phyloP scores from a whole-genome alignment of 2,329 filamentous ascomycete species.

The Knufia petricola region DNA sequence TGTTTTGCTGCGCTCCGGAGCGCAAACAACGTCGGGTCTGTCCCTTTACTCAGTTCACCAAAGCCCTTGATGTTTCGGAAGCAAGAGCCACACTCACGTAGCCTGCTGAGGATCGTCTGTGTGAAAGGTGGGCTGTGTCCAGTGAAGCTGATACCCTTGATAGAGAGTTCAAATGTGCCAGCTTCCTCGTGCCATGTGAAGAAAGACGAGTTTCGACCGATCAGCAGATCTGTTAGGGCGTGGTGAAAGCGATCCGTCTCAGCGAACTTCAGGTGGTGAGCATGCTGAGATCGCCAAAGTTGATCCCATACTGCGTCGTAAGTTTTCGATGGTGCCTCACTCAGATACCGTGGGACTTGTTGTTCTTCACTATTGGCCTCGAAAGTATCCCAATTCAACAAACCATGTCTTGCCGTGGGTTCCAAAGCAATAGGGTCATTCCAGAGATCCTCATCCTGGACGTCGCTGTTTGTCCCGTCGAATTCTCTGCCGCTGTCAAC shows the following conservation, averaged over 20 bases:
- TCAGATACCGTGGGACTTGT: constrained; percentile 33
- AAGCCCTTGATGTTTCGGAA: constrained; percentile 7
- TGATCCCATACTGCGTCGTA: constrained; percentile 31
- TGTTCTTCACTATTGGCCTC: constrained; percentile 26
- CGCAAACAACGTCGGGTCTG: background rate
- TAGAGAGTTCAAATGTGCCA: constrained; percentile 31
- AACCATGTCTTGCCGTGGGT: constrained; percentile 10
- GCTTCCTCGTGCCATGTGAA: constrained; percentile 32
- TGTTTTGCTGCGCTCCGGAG: background rate
- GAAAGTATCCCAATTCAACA: constrained; percentile 36
- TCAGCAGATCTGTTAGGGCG: constrained; percentile 32
- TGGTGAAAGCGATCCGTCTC: constrained; percentile 31
- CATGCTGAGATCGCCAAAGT: background rate
- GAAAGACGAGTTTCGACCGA: constrained; percentile 37
- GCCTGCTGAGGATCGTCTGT: constrained; percentile 8
- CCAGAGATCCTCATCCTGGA: constrained; percentile 31
- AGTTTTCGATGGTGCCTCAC: constrained; percentile 32
- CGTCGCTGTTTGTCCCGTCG: too few species aligned
- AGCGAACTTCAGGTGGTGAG: constrained; percentile 16
- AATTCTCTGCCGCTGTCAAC: too few species aligned
- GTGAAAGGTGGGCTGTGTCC: constrained; percentile 28
- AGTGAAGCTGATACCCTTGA: constrained; percentile 38
- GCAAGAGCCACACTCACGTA: constrained; percentile 7
- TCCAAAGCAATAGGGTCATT: constrained; percentile 23
- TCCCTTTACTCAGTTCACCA: background rate